Evolutionary conservation across 106 monocot genomes (phyloP).

Genomic region (Dendrobium officinale): DNA sequence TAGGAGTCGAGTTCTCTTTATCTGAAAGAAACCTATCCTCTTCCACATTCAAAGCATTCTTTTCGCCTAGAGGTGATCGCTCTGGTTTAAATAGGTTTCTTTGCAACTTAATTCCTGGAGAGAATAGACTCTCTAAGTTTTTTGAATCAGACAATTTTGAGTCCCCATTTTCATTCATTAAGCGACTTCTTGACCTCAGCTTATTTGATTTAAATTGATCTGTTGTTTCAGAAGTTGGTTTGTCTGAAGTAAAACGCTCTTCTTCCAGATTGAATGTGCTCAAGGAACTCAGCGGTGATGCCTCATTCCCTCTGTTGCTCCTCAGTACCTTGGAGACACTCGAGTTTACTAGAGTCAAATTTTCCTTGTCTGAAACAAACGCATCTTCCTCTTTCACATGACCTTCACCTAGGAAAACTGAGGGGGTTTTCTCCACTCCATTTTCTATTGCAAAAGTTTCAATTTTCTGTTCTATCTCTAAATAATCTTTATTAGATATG

Average conservation of each 20-base stretch:
- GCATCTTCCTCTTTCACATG: slow-evolving; percentile 15
- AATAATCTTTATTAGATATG: not conserved
- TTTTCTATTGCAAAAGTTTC: not conserved
- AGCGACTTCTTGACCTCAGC: not conserved
- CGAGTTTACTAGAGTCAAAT: slow-evolving; percentile 7
- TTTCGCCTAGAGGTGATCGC: not conserved
- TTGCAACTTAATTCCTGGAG: not conserved
- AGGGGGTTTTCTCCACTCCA: slow-evolving; percentile 12
- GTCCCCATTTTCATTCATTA: not conserved
- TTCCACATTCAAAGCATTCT: not conserved
- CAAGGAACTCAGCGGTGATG: not conserved
- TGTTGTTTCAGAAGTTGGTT: not conserved
- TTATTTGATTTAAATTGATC: not conserved
- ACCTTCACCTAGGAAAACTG: slow-evolving; percentile 7
- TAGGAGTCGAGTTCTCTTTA: slow-evolving; percentile 28
- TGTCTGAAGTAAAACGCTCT: not conserved
- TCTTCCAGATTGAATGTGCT: not conserved
- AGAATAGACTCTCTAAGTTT: not conserved
- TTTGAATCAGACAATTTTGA: not conserved
- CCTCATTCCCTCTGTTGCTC: not conserved
- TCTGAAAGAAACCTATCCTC: slow-evolving; percentile 17
- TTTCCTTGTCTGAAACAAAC: slow-evolving; percentile 12
- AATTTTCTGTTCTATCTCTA: not conserved
- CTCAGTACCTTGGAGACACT: not conserved
- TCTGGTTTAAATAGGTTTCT: slow-evolving; percentile 1